These are phyloP conservation scores for Tricladium varicosporioides DNA, from an alignment of 2,329 filamentous ascomycete genomes.

Conservation along the genomic window DNA sequence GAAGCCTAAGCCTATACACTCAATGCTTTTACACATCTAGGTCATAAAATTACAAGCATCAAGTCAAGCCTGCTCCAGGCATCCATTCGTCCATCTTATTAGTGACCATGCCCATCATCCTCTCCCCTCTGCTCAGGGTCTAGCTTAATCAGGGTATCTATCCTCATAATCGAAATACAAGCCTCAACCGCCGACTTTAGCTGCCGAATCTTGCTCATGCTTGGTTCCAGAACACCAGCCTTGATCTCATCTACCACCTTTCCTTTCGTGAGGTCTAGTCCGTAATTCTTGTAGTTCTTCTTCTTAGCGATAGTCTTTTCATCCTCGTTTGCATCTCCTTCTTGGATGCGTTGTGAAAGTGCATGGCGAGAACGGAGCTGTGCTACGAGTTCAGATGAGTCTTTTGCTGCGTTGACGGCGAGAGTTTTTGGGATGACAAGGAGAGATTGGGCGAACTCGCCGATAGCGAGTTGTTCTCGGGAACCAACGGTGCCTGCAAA, in stretches of 20 bases:
- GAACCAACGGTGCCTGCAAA: slow-evolving; percentile 97
- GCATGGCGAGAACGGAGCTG: slow-evolving; percentile 94
- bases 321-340: slow-evolving; percentile 79
- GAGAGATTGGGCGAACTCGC: slow-evolving; percentile 92
- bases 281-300: slow-evolving; percentile 99
- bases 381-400: slow-evolving; percentile 90
- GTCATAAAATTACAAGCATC: slow-evolving; percentile 30
- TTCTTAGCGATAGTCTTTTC: slow-evolving; percentile 88
- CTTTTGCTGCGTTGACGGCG: slow-evolving; percentile 95
- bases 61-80: slow-evolving; percentile 11
- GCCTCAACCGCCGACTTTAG: slow-evolving; percentile 98
- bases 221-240: slow-evolving; percentile 91
- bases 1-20: slow-evolving; percentile 7
- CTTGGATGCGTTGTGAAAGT: slow-evolving; percentile 85
- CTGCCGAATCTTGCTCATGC: slow-evolving; percentile 97
- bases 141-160: slow-evolving; percentile 97
- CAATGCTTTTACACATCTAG: slow-evolving; percentile 23
- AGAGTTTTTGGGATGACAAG: slow-evolving; percentile 95
- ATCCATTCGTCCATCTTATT: slow-evolving; percentile 30
- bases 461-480: slow-evolving; percentile 95
- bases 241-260: slow-evolving; percentile 93
- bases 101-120: slow-evolving; percentile 87
- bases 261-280: slow-evolving; percentile 83
- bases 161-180: slow-evolving; percentile 98
- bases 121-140: slow-evolving; percentile 78